A percentile compares a stretch with the other conserved stretches of the same genome.
Conservation (phyloP, 129 eudicot genomes). For the Glebionis coronaria region DNA sequence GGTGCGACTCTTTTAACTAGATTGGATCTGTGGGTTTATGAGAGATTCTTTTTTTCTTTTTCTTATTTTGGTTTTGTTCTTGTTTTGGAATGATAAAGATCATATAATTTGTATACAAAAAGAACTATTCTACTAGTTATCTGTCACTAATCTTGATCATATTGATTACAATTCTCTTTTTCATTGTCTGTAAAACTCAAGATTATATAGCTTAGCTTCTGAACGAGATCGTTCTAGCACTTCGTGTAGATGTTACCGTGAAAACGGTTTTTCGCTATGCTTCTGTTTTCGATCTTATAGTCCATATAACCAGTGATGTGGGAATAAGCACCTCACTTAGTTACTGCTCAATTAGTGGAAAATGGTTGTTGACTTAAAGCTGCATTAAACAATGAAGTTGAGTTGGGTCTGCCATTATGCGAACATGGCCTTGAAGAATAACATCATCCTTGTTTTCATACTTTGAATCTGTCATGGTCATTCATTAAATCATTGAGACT, state of each 20-base stretch:
- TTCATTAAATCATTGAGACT: background rate
- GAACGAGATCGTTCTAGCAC: no score
- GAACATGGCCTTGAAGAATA: background rate
- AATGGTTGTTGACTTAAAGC: background rate
- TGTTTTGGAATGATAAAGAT: conserved; percentile 6
- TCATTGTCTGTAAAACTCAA: background rate
- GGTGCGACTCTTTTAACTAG: conserved; percentile 68
- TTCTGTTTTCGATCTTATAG: no score
- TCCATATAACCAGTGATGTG: no score
- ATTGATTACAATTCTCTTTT: background rate
- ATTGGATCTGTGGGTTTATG: conserved; percentile 11
- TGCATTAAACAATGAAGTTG: conserved; percentile 11
- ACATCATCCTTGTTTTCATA: background rate
- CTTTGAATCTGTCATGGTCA: background rate
- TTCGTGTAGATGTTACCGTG: no score
- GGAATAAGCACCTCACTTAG: no score
- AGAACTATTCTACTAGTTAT: conserved; percentile 4
- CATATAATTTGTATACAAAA: conserved; percentile 25
- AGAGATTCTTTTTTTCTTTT: background rate
- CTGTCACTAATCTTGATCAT: background rate
- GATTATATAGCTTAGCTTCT: no score
- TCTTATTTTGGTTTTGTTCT: background rate
- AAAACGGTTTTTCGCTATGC: no score
- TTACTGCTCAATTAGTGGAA: background rate
- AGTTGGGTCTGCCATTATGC: background rate